Conservation (phyloP, 2,329 filamentous ascomycete species). For the Hypoxylon sp. region DNA sequence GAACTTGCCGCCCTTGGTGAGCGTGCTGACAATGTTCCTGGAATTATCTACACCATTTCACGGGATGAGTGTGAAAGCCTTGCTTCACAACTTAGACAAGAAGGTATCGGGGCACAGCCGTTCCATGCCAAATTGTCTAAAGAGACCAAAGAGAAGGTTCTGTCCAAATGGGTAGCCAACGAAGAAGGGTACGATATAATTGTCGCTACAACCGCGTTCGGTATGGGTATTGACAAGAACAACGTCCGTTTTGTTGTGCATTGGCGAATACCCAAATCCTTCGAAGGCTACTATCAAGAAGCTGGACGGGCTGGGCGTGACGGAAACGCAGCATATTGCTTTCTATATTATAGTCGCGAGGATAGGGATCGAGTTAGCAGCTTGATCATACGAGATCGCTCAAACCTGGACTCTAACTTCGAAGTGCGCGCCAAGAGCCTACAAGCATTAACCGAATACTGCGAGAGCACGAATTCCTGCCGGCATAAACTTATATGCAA, state of each 20-base stretch:
- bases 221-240: constrained; percentile 98
- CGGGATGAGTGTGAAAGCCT: constrained; percentile 82
- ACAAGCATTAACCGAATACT: constrained; percentile 81
- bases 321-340: constrained; percentile 87
- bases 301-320: constrained; percentile 92
- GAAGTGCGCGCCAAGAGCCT: constrained; percentile 74
- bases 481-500: constrained; percentile 81
- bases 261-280: constrained; percentile 93
- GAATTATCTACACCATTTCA: constrained; percentile 85
- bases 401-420: constrained; percentile 55
- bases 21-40: constrained; percentile 75
- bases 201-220: constrained; percentile 95
- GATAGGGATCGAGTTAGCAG: constrained; percentile 82
- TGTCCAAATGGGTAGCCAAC: constrained; percentile 80
- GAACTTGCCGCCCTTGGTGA: constrained; percentile 71
- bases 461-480: constrained; percentile 81
- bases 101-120: constrained; percentile 80
- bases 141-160: constrained; percentile 78
- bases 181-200: constrained; percentile 88
- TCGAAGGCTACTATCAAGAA: constrained; percentile 97
- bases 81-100: constrained; percentile 73
- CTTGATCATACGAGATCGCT: constrained; percentile 66
- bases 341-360: constrained; percentile 91
- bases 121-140: constrained; percentile 80
- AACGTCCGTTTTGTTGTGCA: constrained; percentile 95